These are phyloP conservation scores for Verticillium isaacii DNA, from an alignment of 2,329 filamentous ascomycete species.

Conservation along the genomic window DNA sequence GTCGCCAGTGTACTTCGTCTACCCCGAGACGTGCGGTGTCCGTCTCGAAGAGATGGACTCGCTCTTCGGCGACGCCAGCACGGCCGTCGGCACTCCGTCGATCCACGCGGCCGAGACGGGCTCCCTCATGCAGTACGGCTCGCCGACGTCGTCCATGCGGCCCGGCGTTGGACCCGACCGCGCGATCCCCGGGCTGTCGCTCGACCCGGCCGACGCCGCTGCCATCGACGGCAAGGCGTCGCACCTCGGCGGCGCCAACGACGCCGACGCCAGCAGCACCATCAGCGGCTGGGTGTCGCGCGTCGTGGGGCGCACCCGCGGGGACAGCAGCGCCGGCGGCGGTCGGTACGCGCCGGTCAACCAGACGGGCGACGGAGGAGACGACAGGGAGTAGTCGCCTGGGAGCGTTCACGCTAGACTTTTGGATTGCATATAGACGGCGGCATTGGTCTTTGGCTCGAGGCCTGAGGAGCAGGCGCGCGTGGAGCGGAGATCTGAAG, in stretches of 20 bases:
- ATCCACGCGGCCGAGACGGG: slow-evolving; percentile 69
- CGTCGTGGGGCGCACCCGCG: slow-evolving; percentile 32
- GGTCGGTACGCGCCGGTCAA: slow-evolving; percentile 33
- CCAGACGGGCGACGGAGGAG: slow-evolving; percentile 26
- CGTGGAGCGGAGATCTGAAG: background rate
- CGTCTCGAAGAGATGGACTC: slow-evolving; percentile 95
- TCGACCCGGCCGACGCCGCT: slow-evolving; percentile 68
- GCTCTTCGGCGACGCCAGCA: slow-evolving; percentile 89
- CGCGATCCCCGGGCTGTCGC: slow-evolving; percentile 74
- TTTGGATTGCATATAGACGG: slow-evolving; percentile 33
- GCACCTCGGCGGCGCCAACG: slow-evolving; percentile 24
- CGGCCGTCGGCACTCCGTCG: slow-evolving; percentile 71
- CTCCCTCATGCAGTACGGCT: slow-evolving; percentile 73
- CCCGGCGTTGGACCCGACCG: slow-evolving; percentile 48
- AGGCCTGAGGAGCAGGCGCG: background rate
- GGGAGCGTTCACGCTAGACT: background rate
- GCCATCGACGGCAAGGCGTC: slow-evolving; percentile 35
- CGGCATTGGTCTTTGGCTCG: slow-evolving; percentile 4
- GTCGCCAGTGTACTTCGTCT: slow-evolving; percentile 83
- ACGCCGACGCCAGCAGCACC: slow-evolving; percentile 31
- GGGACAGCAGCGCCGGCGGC: slow-evolving; percentile 28
- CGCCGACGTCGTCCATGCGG: slow-evolving; percentile 74
- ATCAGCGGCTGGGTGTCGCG: slow-evolving; percentile 46
- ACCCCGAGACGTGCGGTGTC: slow-evolving; percentile 93
- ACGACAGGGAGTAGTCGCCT: background rate